Conservation (phyloP, 768 basidiomycete genomes). For the Coprinopsis strossmayeri region DNA sequence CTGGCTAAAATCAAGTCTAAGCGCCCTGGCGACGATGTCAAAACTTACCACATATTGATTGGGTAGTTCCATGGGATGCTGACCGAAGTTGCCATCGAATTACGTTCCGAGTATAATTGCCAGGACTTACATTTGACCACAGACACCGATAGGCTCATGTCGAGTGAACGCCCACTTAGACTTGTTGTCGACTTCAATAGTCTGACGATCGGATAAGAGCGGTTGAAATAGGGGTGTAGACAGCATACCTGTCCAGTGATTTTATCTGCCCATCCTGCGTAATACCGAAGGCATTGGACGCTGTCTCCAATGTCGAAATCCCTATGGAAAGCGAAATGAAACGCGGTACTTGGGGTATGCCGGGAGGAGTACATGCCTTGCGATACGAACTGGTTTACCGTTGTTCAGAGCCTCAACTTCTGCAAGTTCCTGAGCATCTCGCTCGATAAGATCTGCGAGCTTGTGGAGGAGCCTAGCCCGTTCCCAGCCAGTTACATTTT, state of each 20-base stretch:
- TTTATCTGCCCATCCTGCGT: constrained; percentile 96
- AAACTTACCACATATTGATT: constrained; percentile 70
- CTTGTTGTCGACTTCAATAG: constrained; percentile 75
- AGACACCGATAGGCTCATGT: constrained; percentile 91
- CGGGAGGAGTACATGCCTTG: too few species aligned
- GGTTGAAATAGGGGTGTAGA: background rate
- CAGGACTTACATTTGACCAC: constrained; percentile 73
- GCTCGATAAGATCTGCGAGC: constrained; percentile 86
- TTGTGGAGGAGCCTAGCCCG: constrained; percentile 77
- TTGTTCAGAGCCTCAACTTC: constrained; percentile 86
- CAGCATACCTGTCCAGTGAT: constrained; percentile 67
- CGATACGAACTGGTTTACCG: constrained; percentile 74
- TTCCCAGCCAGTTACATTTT: constrained; percentile 79
- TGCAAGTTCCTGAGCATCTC: constrained; percentile 73
- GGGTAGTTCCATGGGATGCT: constrained; percentile 95
- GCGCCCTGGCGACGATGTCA: background rate
- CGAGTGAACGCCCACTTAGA: constrained; percentile 80
- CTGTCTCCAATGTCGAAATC: constrained; percentile 79
- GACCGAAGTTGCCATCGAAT: constrained; percentile 5
- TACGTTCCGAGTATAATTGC: constrained; percentile 7
- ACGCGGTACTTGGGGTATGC: too few species aligned
- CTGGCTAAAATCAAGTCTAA: constrained; percentile 23
- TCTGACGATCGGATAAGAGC: constrained; percentile 30
- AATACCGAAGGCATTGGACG: constrained; percentile 78
- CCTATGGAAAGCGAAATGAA: constrained; percentile 39